Base-by-base conservation (phyloP, 140 eudicot species). In the Flaveria floridana region DNA sequence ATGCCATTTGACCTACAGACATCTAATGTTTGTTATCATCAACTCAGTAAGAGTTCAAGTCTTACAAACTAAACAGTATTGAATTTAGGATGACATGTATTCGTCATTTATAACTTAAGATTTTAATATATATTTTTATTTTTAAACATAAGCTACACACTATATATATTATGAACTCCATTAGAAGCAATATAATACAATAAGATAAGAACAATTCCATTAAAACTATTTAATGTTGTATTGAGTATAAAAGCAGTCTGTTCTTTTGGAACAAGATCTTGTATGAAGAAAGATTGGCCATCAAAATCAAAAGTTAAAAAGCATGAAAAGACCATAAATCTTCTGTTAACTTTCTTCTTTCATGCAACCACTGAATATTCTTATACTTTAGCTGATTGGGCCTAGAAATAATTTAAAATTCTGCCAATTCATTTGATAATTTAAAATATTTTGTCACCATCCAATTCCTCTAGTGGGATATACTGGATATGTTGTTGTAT, bases 271-370 rank as follows among this genome's bases (percentile, higher is more conserved):
- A 51, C 76, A 78, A 82, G 73, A 82, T 82, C 80, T 77, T 56
- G 68, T 82, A 53, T 77, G 85, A 82, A 77, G 66, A 82, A 82
- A 82, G 76, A 78, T 77, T 78, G 83, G 86, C 77, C 83, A 82
- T 73, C 86, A 82, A 78, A 78, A 78, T 73, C 69, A 66, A 64
- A 78, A 82, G 73, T 59, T 74, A 64, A 50, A 77, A 82, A 75
- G 80, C 62, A 75, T 70, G 81, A 72, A 69, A 78, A 78, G 83
- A 73, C 80, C 73, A 73, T 68, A 78, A 78, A 78, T 62, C 86
- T 82, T 82, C 85, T 77, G 34, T 57, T 75, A 48, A 68, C 84
- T 75, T 74, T 74, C 80, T 51, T 82, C 83, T 68, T 78, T 75
- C 83, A 67, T 78, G 86, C 79, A 78, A 68, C 80, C 62, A n/a